Conservation (phyloP, 192 early-diverging fungal genomes). For the Coemansia sp. region DNA sequence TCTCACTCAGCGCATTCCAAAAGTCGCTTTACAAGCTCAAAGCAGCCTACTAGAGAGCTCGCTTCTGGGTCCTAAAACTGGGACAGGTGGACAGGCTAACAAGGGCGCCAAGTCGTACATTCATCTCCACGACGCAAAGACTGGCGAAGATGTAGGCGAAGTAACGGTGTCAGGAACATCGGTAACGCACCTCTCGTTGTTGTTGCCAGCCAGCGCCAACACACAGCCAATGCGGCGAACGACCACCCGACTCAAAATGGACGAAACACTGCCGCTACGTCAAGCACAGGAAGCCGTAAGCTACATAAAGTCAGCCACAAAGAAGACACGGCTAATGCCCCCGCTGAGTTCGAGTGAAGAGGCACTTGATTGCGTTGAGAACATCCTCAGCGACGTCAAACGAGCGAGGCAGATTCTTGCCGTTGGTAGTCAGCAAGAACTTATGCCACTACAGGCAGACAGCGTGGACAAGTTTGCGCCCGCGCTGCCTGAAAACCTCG, state of each 20-base stretch:
- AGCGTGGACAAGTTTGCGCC: conserved; percentile 44
- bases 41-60: conserved; percentile 12
- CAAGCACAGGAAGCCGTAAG: conserved; percentile 36
- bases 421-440: conserved; percentile 12
- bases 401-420: conserved; percentile 16
- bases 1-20: conserved; percentile 36
- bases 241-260: conserved; percentile 34
- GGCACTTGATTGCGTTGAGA: conserved; percentile 14
- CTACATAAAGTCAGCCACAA: conserved; percentile 23
- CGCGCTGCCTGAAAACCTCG: conserved; percentile 40
- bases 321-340: neutral
- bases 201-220: conserved; percentile 8
- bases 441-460: conserved; percentile 32
- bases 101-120: neutral
- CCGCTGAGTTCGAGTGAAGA: conserved; percentile 14
- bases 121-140: conserved; percentile 4
- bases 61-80: conserved; percentile 4
- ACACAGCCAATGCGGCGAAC: conserved; percentile 14
- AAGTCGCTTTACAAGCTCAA: conserved; percentile 8
- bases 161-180: conserved; percentile 21
- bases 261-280: conserved; percentile 26
- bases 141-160: conserved; percentile 14
- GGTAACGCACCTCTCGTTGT: conserved; percentile 41
- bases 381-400: conserved; percentile 17
- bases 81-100: neutral